These are phyloP conservation scores for Thymus quinquecostatus DNA, from an alignment of 257 asterid genomes.

Conservation along the genomic window DNA sequence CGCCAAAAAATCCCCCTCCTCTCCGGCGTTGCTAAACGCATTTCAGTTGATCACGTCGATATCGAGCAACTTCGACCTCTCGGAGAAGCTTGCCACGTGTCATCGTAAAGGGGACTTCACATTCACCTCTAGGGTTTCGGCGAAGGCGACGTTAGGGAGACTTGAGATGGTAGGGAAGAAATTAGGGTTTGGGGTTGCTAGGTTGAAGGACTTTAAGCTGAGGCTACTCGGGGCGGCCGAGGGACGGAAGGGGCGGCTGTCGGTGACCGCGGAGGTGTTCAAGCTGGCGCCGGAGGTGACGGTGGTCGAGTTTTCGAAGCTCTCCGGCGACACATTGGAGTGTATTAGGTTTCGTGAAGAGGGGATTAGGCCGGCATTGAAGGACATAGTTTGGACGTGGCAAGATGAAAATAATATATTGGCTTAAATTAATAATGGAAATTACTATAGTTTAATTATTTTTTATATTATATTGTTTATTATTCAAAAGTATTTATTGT, in stretches of 20 bases:
- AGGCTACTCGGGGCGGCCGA: conserved; percentile 33
- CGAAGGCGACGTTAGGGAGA: conserved; percentile 38
- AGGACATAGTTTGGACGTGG: conserved; percentile 53
- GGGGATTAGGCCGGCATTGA: conserved; percentile 43
- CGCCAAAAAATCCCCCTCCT: conserved; percentile 38
- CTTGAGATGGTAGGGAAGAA: conserved; percentile 39
- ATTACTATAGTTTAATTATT: too few relatives aligned
- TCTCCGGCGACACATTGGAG: conserved; percentile 49
- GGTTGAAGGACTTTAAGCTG: conserved; percentile 40
- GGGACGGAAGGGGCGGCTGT: conserved; percentile 44
- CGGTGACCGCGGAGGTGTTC: conserved; percentile 41
- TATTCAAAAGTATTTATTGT: too few relatives aligned
- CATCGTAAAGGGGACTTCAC: conserved; percentile 33
- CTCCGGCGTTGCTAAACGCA: conserved; percentile 46
- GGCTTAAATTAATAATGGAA: background rate
- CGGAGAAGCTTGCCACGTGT: conserved; percentile 33
- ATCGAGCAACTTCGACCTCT: conserved; percentile 39
- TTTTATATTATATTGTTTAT: too few relatives aligned
- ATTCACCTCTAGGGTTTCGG: conserved; percentile 43
- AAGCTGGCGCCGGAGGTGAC: conserved; percentile 56
- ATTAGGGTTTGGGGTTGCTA: conserved; percentile 36
- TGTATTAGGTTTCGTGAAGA: conserved; percentile 47
- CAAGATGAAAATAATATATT: conserved; percentile 28
- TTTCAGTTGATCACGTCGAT: conserved; percentile 47
- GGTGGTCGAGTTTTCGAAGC: conserved; percentile 49